phyloP scores from a whole-genome alignment of 768 basidiomycete species.

The Russula emetica region DNA sequence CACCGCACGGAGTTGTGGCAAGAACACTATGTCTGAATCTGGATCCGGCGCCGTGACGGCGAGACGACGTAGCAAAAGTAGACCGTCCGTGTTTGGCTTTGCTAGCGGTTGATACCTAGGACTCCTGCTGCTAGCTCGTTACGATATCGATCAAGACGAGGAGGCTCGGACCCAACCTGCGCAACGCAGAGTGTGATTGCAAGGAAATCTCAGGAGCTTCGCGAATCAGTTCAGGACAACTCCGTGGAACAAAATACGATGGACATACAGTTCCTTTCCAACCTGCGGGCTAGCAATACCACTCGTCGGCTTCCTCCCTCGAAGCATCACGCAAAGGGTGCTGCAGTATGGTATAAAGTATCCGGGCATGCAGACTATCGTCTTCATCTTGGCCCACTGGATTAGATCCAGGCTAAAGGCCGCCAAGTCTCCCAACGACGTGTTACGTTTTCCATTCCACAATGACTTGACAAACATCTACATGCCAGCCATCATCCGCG shows the following conservation, averaged over 20 bases:
- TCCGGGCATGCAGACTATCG: slow-evolving; percentile 50
- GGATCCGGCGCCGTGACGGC: slow-evolving; percentile 68
- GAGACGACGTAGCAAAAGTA: slow-evolving; percentile 64
- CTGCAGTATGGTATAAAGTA: slow-evolving; percentile 58
- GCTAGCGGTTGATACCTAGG: slow-evolving; percentile 55
- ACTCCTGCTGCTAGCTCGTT: slow-evolving; percentile 87
- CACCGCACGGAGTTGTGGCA: slow-evolving; percentile 79
- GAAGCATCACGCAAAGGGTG: slow-evolving; percentile 56
- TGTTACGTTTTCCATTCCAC: slow-evolving; percentile 30
- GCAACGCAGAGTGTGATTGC: slow-evolving; percentile 62
- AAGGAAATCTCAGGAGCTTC: slow-evolving; percentile 69
- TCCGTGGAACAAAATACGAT: background rate
- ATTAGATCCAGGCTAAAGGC: slow-evolving; percentile 37
- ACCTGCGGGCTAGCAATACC: slow-evolving; percentile 61
- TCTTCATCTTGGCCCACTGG: slow-evolving; percentile 39
- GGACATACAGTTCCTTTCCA: slow-evolving; percentile 57
- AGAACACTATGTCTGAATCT: slow-evolving; percentile 76
- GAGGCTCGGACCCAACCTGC: slow-evolving; percentile 60
- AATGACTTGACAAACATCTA: slow-evolving; percentile 39
- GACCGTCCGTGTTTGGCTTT: slow-evolving; percentile 67
- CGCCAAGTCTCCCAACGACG: slow-evolving; percentile 31
- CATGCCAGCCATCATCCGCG: slow-evolving; percentile 50
- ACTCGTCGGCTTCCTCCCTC: slow-evolving; percentile 64
- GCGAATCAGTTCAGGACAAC: background rate
- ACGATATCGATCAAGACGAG: slow-evolving; percentile 70